A percentile compares a stretch with the other conserved stretches of the same genome.
Conservation (phyloP, 305 asterid genomes). For the Solanum hybrid region DNA sequence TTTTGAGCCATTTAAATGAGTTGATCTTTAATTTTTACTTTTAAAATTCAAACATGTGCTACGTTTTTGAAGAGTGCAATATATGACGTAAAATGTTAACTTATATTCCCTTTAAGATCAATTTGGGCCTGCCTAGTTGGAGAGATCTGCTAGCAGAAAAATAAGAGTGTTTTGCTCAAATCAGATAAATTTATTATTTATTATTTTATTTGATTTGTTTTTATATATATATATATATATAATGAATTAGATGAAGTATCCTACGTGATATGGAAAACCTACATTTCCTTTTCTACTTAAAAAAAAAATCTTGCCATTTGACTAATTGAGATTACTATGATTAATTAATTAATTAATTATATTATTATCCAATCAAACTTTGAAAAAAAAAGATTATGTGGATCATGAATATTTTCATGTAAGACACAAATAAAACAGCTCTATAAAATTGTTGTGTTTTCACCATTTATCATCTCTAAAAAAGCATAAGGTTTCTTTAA, state of each 20-base stretch:
- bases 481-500: not conserved
- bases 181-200: too few relatives aligned
- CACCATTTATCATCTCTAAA: not conserved
- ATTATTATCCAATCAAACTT: not conserved
- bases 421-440: not conserved
- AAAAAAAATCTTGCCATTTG: not conserved
- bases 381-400: not conserved
- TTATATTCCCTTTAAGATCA: not conserved
- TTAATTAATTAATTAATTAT: not conserved
- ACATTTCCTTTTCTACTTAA: not conserved
- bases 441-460: not conserved
- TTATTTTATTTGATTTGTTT: too few relatives aligned
- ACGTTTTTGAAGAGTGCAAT: too few relatives aligned
- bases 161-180: too few relatives aligned
- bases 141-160: not conserved
- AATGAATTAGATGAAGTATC: not conserved
- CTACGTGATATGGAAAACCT: not conserved
- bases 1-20: rapidly evolving
- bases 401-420: not conserved
- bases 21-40: not conserved
- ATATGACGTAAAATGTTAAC: not conserved
- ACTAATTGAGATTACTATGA: not conserved
- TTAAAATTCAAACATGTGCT: not conserved
- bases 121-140: not conserved
- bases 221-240: too few relatives aligned